Base-by-base conservation (phyloP, 2,329 filamentous ascomycete genomes). In the Stemphylium beticola region DNA sequence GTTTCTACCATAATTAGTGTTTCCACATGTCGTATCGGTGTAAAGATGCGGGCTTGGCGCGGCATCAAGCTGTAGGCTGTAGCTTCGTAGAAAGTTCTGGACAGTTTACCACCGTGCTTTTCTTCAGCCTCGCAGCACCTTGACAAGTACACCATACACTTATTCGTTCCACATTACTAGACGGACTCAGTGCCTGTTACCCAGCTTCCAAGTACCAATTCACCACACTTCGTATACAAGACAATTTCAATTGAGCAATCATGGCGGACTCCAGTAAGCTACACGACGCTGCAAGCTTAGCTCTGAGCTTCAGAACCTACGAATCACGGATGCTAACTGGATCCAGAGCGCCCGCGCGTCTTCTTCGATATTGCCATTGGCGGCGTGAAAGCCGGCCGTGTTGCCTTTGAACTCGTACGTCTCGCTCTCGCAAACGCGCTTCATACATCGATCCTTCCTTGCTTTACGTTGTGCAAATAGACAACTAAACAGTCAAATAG, bases 281-380 rank as follows among this genome's bases (percentile, higher is more conserved):
- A 4, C 20, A 14, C 36, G n/a, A 9, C 33, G 17, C 29, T 49
- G 12, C 11, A 38, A 45, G 36, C 36, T 49, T 34, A 29, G 9
- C 12, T 12, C 12, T 15, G 41, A 22, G 24, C 11, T 15, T 26
- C 2, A 7, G 22, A 4, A 7, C 22, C 11, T 9, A 20, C 18
- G 2, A 2, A 26, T 22, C 1, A 37, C 14, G 14, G n/a, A 36
- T 55, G 26, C 61, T 65, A 4, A 63, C 32, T 42, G n/a, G 3
- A 5, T 18, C 17, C 74, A 81, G 82, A 82, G 75, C 89, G 90
- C 71, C 86, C 86, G 74, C 88, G 90, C 67, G 93, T 96, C 79
- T 99, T 89, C 82, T 97, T 99, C 77, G 93, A 98, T 81, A 88
- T 99, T 74, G 82, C 87, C 58, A 89, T 98, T 72, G 92, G 90